A percentile compares a stretch with the other conserved stretches of the same genome.
phyloP scores from a whole-genome alignment of 495 filamentous ascomycete genomes.

The Neurospora hispaniola region DNA sequence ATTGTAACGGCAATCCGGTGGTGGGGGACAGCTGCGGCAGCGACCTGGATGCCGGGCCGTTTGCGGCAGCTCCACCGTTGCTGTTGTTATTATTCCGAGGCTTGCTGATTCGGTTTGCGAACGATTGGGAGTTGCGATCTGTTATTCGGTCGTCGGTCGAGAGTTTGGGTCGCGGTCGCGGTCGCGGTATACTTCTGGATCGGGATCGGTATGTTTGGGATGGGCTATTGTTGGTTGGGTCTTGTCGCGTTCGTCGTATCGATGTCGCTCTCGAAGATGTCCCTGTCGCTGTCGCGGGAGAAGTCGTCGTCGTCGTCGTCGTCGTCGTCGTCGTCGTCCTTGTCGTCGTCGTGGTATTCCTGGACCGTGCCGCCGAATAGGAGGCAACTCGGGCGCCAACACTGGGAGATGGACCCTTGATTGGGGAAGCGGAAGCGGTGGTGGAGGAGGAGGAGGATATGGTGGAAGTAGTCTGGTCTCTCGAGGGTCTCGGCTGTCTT shows the following conservation, averaged over 20 bases:
- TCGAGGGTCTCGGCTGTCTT: not conserved
- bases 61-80: conserved; percentile 12
- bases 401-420: conserved; percentile 24
- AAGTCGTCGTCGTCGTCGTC: conserved; percentile 21
- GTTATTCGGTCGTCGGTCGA: not conserved
- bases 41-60: conserved; percentile 34
- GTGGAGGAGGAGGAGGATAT: not conserved
- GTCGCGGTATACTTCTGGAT: not conserved
- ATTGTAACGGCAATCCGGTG: not conserved
- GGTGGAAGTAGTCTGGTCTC: not conserved
- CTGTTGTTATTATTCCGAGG: conserved; percentile 20
- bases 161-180: not conserved
- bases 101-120: conserved; percentile 40
- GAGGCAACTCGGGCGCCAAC: conserved; percentile 22
- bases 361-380: conserved; percentile 22
- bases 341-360: conserved; percentile 20
- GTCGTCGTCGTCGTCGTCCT: conserved; percentile 12
- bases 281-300: not conserved
- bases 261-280: not conserved
- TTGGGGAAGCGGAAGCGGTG: conserved; percentile 7
- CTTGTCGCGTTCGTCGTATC: not conserved
- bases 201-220: not conserved
- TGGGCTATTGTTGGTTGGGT: not conserved
- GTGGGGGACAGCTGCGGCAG: conserved; percentile 20
- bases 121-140: conserved; percentile 35